phyloP scores from a whole-genome alignment of 208 protist species.

The Leishmania turanica region DNA sequence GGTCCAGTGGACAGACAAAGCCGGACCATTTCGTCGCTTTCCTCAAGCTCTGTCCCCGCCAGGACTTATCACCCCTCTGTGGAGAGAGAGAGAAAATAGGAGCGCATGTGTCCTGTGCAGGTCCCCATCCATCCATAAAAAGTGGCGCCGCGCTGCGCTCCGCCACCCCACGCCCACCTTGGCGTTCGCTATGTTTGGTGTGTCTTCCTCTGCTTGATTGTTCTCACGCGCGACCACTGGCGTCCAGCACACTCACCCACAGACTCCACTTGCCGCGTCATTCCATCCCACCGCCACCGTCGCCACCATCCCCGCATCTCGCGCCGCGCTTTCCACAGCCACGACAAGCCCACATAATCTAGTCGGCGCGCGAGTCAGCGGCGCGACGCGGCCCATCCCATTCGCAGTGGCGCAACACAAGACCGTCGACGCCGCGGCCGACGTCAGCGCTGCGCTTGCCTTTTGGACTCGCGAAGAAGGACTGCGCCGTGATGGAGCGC shows the following conservation, averaged over 20 bases:
- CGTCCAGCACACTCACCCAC: neutral
- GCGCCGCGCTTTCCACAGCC: neutral
- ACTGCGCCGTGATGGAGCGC: conserved; percentile 17
- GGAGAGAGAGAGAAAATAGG: neutral
- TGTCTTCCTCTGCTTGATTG: neutral
- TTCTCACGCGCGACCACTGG: neutral
- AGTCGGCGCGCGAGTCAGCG: neutral
- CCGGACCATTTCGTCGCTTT: neutral
- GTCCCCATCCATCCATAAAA: neutral
- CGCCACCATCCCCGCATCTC: neutral
- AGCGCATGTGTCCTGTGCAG: neutral
- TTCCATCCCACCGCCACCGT: neutral
- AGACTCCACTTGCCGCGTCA: neutral
- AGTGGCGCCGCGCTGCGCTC: neutral
- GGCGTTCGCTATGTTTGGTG: neutral
- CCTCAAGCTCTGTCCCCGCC: neutral
- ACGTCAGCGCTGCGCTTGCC: neutral
- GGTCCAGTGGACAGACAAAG: neutral
- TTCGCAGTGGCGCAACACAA: neutral
- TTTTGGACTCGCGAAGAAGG: conserved; percentile 11
- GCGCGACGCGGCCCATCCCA: neutral
- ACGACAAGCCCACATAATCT: neutral
- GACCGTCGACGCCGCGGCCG: neutral
- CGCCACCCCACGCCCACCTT: neutral
- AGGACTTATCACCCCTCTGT: neutral